Conservation (phyloP, 176 grass and related monocot species). For the Avena sativa region DNA sequence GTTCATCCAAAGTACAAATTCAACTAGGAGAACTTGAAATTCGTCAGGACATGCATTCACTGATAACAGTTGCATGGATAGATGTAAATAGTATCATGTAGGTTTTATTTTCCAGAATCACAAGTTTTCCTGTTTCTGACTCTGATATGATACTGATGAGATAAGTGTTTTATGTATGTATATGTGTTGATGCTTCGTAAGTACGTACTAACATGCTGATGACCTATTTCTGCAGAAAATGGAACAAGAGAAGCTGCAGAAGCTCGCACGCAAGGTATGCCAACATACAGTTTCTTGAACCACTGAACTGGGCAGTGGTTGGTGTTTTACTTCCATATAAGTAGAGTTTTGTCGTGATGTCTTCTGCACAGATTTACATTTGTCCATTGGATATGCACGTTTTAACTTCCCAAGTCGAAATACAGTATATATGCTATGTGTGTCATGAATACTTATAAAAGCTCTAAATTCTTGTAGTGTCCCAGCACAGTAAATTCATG, state of each 20-base stretch:
- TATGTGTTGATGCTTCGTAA: background rate
- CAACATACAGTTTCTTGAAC: background rate
- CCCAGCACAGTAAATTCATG: no score
- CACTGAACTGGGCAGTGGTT: background rate
- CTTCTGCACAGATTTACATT: background rate
- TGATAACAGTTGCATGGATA: background rate
- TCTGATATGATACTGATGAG: background rate
- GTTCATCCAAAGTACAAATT: background rate
- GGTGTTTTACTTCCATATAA: no score
- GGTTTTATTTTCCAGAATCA: background rate
- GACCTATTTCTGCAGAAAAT: slow-evolving; percentile 60
- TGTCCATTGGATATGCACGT: background rate
- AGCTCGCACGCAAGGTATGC: slow-evolving; percentile 71
- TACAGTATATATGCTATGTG: background rate
- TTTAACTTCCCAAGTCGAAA: slow-evolving; percentile 11
- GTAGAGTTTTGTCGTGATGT: no score
- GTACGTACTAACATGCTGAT: background rate
- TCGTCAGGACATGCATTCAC: background rate
- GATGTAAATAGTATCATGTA: background rate
- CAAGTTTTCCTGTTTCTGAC: background rate
- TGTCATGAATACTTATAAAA: background rate
- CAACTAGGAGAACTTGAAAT: background rate
- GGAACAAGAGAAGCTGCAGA: slow-evolving; percentile 87
- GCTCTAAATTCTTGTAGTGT: background rate
- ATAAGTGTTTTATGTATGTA: background rate